These are phyloP conservation scores for Fusarium siculi DNA, from an alignment of 2,329 filamentous ascomycete species.

Conservation along the genomic window DNA sequence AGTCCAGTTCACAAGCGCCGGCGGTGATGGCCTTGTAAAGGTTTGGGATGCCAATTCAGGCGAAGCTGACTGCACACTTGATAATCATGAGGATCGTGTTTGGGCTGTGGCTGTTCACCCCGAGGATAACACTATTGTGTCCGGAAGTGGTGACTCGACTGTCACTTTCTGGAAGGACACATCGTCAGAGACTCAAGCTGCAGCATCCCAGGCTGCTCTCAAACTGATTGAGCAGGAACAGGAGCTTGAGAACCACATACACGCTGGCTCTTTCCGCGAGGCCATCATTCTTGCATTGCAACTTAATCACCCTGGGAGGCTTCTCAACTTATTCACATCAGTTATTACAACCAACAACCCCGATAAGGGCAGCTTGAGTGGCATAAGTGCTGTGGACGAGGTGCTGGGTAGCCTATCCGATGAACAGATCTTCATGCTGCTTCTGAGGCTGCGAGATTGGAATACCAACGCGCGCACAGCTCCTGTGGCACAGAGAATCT, in stretches of 20 bases:
- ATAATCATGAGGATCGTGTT: slow-evolving; percentile 96
- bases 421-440: slow-evolving; percentile 84
- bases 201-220: slow-evolving; percentile 77
- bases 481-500: slow-evolving; percentile 83
- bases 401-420: slow-evolving; percentile 83
- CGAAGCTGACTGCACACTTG: slow-evolving; percentile 87
- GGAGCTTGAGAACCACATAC: slow-evolving; percentile 91
- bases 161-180: slow-evolving; percentile 97
- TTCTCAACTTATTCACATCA: slow-evolving; percentile 84
- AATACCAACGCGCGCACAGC: slow-evolving; percentile 94
- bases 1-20: slow-evolving; percentile 84
- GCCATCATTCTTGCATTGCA: slow-evolving; percentile 92
- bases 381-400: slow-evolving; percentile 78
- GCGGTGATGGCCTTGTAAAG: slow-evolving; percentile 94
- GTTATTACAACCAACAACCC: slow-evolving; percentile 73
- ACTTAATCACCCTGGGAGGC: slow-evolving; percentile 90
- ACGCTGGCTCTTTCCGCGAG: slow-evolving; percentile 87
- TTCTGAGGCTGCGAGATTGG: slow-evolving; percentile 91
- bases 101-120: slow-evolving; percentile 87
- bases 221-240: slow-evolving; percentile 94
- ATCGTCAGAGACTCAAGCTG: slow-evolving; percentile 80
- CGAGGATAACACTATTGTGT: slow-evolving; percentile 78
- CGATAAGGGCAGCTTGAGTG: slow-evolving; percentile 72
- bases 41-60: slow-evolving; percentile 91
- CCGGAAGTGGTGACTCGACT: slow-evolving; percentile 90